Percentiles rank a stretch among this genome's conserved stretches.
Evolutionary conservation across 148 eudicot genomes (phyloP).

Genomic region (Tetragonia tetragonoides): DNA sequence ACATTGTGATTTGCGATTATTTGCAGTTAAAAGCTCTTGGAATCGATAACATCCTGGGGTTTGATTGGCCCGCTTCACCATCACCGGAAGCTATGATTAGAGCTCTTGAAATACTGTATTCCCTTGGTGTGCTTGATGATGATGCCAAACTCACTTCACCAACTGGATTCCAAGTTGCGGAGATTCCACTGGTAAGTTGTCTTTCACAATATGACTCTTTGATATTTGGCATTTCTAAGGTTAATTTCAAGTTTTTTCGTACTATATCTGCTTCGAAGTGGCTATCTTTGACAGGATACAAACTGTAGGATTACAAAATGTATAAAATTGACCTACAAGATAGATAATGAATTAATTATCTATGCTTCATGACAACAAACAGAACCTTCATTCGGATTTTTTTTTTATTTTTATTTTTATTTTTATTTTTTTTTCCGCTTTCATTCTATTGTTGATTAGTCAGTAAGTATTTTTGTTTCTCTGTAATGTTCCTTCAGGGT

Average conservation of each 20-base stretch:
- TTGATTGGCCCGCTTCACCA: slow-evolving; percentile 96
- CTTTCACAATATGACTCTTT: not conserved
- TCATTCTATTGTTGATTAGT: not conserved
- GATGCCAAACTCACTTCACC: slow-evolving; percentile 99
- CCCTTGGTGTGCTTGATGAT: slow-evolving; percentile 90
- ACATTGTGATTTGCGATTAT: not conserved
- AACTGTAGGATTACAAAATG: not conserved
- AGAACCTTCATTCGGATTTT: too few relatives aligned
- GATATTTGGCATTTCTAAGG: slow-evolving; percentile 1
- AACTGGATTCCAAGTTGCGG: slow-evolving; percentile 92
- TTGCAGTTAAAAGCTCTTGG: slow-evolving; percentile 92
- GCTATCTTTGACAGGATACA: not conserved
- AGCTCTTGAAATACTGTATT: slow-evolving; percentile 93
- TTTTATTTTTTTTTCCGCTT: too few relatives aligned
- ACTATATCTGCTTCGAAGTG: not conserved
- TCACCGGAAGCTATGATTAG: slow-evolving; percentile 98
- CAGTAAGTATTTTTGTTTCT: not conserved
- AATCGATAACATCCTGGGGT: slow-evolving; percentile 92
- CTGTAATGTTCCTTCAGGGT: not conserved
- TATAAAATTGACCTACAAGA: not conserved
- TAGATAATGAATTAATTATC: too few relatives aligned
- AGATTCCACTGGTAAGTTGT: slow-evolving; percentile 79
- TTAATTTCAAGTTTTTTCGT: not conserved
- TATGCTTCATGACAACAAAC: too few relatives aligned
- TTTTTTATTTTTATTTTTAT: too few relatives aligned